Percentiles rank a stretch among this genome's conserved stretches.
phyloP scores from a whole-genome alignment of 495 filamentous ascomycete species.

The Penicillium subrubescens region DNA sequence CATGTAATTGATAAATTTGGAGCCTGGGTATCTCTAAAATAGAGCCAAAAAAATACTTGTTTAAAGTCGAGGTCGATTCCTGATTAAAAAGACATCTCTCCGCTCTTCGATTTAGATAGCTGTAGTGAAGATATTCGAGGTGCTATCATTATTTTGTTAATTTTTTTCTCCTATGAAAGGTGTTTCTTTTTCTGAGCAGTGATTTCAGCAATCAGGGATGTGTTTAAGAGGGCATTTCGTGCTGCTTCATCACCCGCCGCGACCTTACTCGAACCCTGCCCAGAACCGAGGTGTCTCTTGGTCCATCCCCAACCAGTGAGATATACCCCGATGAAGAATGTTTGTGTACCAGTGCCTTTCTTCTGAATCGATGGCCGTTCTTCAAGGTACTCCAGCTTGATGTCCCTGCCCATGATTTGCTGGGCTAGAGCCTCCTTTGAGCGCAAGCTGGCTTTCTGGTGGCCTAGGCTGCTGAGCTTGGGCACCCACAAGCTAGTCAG shows the following conservation, averaged over 20 bases:
- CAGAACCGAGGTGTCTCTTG: constrained; percentile 64
- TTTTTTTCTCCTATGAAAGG: background rate
- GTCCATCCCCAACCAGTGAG: constrained; percentile 73
- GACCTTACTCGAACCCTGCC: constrained; percentile 68
- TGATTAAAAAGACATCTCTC: background rate
- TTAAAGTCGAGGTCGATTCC: background rate
- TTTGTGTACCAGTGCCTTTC: constrained; percentile 54
- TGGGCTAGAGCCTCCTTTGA: constrained; percentile 59
- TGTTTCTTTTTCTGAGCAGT: constrained; percentile 10
- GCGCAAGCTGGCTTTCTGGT: constrained; percentile 40
- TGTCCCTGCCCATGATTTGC: constrained; percentile 57
- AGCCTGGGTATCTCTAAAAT: background rate
- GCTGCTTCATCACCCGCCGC: constrained; percentile 77
- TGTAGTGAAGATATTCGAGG: no score
- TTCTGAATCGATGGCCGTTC: constrained; percentile 53
- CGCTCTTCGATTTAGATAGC: no score
- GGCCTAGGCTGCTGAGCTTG: constrained; percentile 34
- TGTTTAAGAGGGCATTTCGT: constrained; percentile 60
- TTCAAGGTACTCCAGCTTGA: constrained; percentile 68
- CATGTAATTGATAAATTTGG: background rate
- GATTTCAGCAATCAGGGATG: constrained; percentile 58
- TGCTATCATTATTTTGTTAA: no score
- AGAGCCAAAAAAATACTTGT: background rate
- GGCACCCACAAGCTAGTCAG: constrained; percentile 68
- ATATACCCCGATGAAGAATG: constrained; percentile 70